phyloP scores from a whole-genome alignment of 108 stramenopile species.

The Stephanodiscus triporus region DNA sequence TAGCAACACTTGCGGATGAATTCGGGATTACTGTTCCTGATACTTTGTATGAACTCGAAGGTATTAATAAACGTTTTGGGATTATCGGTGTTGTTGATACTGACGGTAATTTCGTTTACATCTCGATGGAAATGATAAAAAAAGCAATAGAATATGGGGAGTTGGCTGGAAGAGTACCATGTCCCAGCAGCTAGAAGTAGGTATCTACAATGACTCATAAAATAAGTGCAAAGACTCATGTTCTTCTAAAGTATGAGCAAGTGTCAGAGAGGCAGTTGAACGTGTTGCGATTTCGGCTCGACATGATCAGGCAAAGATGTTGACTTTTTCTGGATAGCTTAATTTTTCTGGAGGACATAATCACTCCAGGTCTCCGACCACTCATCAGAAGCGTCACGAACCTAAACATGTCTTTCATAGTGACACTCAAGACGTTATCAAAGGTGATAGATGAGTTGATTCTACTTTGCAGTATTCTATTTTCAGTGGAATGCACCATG shows the following conservation, averaged over 20 bases:
- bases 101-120: slow-evolving; percentile 18
- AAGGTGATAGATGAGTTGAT: no score
- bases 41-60: slow-evolving; percentile 30
- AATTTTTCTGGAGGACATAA: no score
- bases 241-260: no score
- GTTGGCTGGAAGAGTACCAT: slow-evolving; percentile 12
- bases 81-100: slow-evolving; percentile 39
- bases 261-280: not conserved
- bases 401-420: no score
- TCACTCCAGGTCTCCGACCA: no score
- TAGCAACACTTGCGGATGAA: slow-evolving; percentile 45
- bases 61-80: slow-evolving; percentile 32
- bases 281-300: not conserved
- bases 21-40: slow-evolving; percentile 24
- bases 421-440: no score
- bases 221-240: no score
- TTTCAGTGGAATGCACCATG: no score
- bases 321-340: not conserved
- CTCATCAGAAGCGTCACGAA: no score
- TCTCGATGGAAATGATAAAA: slow-evolving; percentile 33
- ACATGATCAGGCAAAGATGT: not conserved
- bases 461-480: no score
- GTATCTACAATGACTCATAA: no score
- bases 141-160: slow-evolving; percentile 13
- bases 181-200: not conserved